Base-by-base conservation (phyloP, 371 early-diverging fungal genomes). In the Mortierella sp. region DNA sequence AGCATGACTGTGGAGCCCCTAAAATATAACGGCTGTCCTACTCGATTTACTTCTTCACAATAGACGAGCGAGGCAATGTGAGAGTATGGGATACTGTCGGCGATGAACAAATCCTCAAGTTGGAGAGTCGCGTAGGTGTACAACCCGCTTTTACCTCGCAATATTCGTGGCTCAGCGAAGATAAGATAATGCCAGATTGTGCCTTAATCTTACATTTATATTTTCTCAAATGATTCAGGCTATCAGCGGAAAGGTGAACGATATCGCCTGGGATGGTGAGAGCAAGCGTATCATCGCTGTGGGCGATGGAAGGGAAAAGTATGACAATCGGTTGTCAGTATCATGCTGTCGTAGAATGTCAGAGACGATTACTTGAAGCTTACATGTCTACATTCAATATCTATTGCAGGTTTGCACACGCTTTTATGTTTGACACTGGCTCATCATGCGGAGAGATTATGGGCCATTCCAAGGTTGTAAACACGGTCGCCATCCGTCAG, bases 241-340 rank as follows among this genome's bases (percentile, higher is more conserved):
- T 20, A 84, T 98, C 39, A 78, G 91, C 14, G 96, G 95, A n/a
- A 89, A 89, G 61, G 87, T 99, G 61, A 91, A 87, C 62, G 99
- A 98, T 84, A 84, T 99, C 62, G 91, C 93, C 5, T 99, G 99
- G 99, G 98, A 98, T 85, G 85, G 89, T 32, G 99, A 99, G 70
- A 95, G 94, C 87, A 93, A 98, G 86, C 92, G 98, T 51, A 78
- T 99, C 24, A 93, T 98, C 76, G 98, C 95, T 43, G 98, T 96
- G 0, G 99, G 99, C 64, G 96, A 97, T 60, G 98, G 99, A 68
- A 94, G 91, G 78, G 96, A 95, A 79, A 86, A 86, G 90, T 92
- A 86, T 30, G 10, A 37, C 37, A 45, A 22, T 1, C 37, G 49
- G 26, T 20, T n/a, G 32, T 22, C 22, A n/a, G 22, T 8, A 10